A percentile compares a stretch with the other conserved stretches of the same genome.
Conservation (phyloP, 108 stramenopile species). For the Skeletonema marinoi region DNA sequence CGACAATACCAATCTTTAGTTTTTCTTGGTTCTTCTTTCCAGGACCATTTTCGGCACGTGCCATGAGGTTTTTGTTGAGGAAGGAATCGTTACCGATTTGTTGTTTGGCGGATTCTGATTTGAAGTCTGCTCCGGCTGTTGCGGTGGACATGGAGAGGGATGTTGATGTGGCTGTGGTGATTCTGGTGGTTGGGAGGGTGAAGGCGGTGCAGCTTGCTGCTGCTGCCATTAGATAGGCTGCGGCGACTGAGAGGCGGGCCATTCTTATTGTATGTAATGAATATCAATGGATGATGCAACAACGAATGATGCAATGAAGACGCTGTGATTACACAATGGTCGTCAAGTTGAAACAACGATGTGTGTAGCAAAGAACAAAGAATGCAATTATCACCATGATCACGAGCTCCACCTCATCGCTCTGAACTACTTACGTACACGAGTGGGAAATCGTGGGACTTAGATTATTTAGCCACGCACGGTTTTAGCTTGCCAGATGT, state of each 20-base stretch:
- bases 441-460: too few species aligned
- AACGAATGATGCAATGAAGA: too few species aligned
- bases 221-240: slow-evolving; percentile 2
- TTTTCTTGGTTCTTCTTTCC: slow-evolving; percentile 75
- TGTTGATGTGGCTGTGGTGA: neutral
- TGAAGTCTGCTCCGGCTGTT: slow-evolving; percentile 48
- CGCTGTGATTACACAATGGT: too few species aligned
- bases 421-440: too few species aligned
- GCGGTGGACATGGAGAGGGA: slow-evolving; percentile 8
- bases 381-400: too few species aligned
- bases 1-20: slow-evolving; percentile 92
- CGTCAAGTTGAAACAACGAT: too few species aligned
- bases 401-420: too few species aligned
- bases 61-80: slow-evolving; percentile 85
- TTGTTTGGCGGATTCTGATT: slow-evolving; percentile 78
- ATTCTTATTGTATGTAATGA: neutral
- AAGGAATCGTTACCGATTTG: slow-evolving; percentile 90
- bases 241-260: neutral
- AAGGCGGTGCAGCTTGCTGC: slow-evolving; percentile 18
- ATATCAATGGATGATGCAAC: too few species aligned
- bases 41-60: slow-evolving; percentile 87
- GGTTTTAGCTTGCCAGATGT: too few species aligned
- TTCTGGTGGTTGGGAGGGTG: slow-evolving; percentile 16
- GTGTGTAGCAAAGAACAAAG: too few species aligned
- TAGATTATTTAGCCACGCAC: too few species aligned